Conservation (phyloP, 352 stramenopile genomes). For the Phytophthora pini region DNA sequence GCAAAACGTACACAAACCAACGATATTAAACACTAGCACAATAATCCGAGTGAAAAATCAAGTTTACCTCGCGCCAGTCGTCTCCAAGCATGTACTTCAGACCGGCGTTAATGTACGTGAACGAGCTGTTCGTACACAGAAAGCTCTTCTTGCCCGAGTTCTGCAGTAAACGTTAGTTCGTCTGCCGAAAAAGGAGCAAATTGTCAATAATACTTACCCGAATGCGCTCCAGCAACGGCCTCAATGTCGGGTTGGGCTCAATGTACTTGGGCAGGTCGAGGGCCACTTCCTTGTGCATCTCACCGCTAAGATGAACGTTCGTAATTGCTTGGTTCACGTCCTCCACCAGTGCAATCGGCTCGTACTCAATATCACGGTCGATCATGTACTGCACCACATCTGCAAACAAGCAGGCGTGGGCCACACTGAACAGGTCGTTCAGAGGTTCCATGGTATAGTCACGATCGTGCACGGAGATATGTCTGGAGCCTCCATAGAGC, state of each 20-base stretch:
- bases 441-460: conserved; percentile 91
- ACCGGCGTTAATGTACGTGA: conserved; percentile 93
- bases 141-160: conserved; percentile 91
- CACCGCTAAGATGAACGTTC: conserved; percentile 91
- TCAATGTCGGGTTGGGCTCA: conserved; percentile 87
- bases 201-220: conserved; percentile 26
- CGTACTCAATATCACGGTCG: conserved; percentile 90
- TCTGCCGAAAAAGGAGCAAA: too few species aligned
- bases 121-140: conserved; percentile 94
- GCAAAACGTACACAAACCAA: neutral
- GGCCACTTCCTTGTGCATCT: conserved; percentile 93
- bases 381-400: conserved; percentile 95
- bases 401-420: conserved; percentile 94
- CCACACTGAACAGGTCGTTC: conserved; percentile 95
- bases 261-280: conserved; percentile 88
- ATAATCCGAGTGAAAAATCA: neutral
- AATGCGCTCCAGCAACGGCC: conserved; percentile 83
- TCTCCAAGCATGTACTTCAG: conserved; percentile 93
- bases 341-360: conserved; percentile 86
- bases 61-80: conserved; percentile 77
- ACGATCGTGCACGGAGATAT: conserved; percentile 83
- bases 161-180: conserved; percentile 33
- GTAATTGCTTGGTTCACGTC: conserved; percentile 90
- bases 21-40: too few species aligned
- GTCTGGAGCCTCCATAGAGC: conserved; percentile 89